Evolutionary conservation across 1,284 basidiomycete species (phyloP), one percentile per base, ranked within the genome.

Genomic region (Sutorius eximius): DNA sequence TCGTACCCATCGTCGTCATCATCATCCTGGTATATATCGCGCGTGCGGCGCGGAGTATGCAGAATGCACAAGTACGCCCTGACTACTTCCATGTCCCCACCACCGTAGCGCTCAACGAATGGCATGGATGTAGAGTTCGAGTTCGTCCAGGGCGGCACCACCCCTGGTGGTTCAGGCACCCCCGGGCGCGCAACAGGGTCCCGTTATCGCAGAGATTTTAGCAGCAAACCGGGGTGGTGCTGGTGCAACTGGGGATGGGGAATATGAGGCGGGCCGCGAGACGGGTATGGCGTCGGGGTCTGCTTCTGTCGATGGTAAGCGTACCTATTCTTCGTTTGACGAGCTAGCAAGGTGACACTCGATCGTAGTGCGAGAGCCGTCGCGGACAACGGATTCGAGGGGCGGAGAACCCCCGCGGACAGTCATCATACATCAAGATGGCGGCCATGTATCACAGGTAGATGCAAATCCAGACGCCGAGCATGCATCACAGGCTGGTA

Each of bases 31-130:
- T 20, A 8, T 12, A 1, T 5, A 0, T 46, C n/a, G 13, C 7
- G 29, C 0, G 5, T 5, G 8, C 1, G 9, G 2, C 0, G 5
- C 13, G 0, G 18, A 2, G 8, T 10, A 12, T 2, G 9, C 3
- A 0, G 24, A 3, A 1, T 29, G 9, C 5, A 20, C n/a, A 29
- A 5, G 48, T 32, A 8, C 1, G 16, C 22, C 15, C n/a, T 27
- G 24, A 6, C 24, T 27, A 27, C 24, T 27, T 27, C 24, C 24
- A 27, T 5, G 4, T 27, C 24, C 24, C 24, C 24, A 27, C 1
- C 24, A 27, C 24, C 24, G 24, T 27, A 27, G 24, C 5, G 24
- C 24, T 27, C 24, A 27, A 27, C 5, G 24, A 27, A 27, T 5
- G 24, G 24, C 24, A 27, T 27, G 24, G 6, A 27, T 27, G 24